Evolutionary conservation across 2,329 filamentous ascomycete genomes (phyloP), one percentile per base, ranked within the genome.

Genomic region (Neofusicoccum umdonicola): DNA sequence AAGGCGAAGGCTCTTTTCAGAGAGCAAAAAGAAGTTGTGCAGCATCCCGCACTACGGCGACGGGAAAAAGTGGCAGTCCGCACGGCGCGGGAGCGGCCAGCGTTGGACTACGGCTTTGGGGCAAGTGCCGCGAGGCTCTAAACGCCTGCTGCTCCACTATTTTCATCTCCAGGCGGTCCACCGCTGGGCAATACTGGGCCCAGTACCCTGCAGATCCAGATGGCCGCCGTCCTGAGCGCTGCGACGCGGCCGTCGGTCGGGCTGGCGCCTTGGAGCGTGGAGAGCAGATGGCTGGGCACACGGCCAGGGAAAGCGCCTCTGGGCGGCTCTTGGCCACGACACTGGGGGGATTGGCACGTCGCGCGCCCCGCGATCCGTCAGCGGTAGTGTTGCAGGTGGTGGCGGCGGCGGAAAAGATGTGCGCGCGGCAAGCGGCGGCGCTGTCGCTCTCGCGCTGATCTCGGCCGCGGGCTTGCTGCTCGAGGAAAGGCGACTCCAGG

Each of bases 181-280:
- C 61, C 50, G 61, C 61, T 63, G 61, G 48, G 50, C 61, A 54
- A 54, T 47, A 47, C 61, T 47, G 31, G 61, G 50, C 61, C 61
- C 61, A 48, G 61, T 47, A 56, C 61, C 61, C 61, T 63, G 61
- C 61, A 63, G 61, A 63, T 63, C 61, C 61, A 63, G 61, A 51
- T 45, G 61, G 48, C 37, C 5, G 35, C 17, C 45, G 47, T 51
- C 17, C 39, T 31, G 27, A 44, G n/a, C 22, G 42, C 45, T 62
- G 50, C 19, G 61, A 47, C 61, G n/a, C 61, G 19, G 13, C 27
- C 27, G 27, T 7, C 27, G 27, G 27, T 31, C 27, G 27, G 27
- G 27, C 27, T 31, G 27, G 27, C 27, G 27, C 27, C 27, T 7
- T 31, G 27, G 27, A 47, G 22, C 60, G 45, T 44, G 60, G 48